These are phyloP conservation scores for Penicillium herquei DNA, from an alignment of 495 filamentous ascomycete genomes.

Conservation along the genomic window DNA sequence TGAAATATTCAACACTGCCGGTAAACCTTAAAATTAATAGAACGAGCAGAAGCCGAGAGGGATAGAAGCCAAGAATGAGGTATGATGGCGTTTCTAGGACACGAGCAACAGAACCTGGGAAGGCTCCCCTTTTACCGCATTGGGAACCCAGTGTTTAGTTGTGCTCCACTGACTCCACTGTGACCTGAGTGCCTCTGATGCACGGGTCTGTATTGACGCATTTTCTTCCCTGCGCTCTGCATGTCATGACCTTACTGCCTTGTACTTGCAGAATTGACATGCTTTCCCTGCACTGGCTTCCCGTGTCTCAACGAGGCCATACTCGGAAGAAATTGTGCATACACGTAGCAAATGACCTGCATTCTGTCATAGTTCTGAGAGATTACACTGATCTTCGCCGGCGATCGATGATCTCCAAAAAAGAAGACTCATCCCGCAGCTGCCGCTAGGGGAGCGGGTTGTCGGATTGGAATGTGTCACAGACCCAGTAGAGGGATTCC, in stretches of 20 bases:
- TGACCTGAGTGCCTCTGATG: slow-evolving; percentile 16
- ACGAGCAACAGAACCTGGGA: slow-evolving; percentile 12
- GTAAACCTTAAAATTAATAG: slow-evolving; percentile 11
- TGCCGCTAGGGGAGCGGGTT: slow-evolving; percentile 20
- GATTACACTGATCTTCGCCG: background rate
- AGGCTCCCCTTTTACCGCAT: slow-evolving; percentile 23
- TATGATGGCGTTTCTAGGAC: slow-evolving; percentile 11
- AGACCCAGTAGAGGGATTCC: slow-evolving; percentile 20
- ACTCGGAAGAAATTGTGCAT: background rate
- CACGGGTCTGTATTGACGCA: slow-evolving; percentile 15
- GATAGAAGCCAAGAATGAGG: slow-evolving; percentile 17
- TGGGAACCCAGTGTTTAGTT: slow-evolving; percentile 2
- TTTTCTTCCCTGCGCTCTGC: slow-evolving; percentile 26
- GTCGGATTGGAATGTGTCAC: slow-evolving; percentile 29
- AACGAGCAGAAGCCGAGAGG: background rate
- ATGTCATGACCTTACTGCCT: slow-evolving; percentile 17
- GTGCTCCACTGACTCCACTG: slow-evolving; percentile 11
- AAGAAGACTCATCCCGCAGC: slow-evolving; percentile 5
- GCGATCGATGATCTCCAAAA: slow-evolving; percentile 2
- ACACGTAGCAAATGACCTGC: background rate
- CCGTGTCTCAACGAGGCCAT: background rate
- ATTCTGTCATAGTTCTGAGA: background rate
- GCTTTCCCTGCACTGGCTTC: background rate
- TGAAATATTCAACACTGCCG: slow-evolving; percentile 5
- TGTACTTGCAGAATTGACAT: background rate